Evolutionary conservation across 495 filamentous ascomycete species (phyloP).

Genomic region (Annulohypoxylon maeteangense): DNA sequence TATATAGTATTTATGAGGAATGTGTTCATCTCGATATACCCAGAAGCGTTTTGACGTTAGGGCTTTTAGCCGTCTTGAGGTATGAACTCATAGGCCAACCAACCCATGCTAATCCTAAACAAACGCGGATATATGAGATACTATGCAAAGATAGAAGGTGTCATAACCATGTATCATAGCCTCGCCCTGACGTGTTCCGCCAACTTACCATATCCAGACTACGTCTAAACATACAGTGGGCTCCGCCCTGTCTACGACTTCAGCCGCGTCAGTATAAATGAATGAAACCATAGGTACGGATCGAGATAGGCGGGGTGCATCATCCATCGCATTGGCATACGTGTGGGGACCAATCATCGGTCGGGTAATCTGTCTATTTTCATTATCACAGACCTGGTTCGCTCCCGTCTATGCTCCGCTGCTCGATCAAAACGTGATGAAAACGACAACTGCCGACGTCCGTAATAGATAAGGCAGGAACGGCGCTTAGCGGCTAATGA

Average conservation of each 20-base stretch:
- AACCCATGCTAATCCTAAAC: constrained; percentile 22
- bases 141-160: constrained; percentile 5
- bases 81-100: constrained; percentile 5
- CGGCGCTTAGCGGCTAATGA: constrained; percentile 25
- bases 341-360: constrained; percentile 33
- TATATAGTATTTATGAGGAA: neutral
- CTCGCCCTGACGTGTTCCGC: constrained; percentile 20
- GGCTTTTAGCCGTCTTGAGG: constrained; percentile 23
- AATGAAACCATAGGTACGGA: constrained; percentile 32
- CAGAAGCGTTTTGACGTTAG: neutral
- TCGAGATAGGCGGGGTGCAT: constrained; percentile 46
- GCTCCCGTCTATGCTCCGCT: constrained; percentile 25
- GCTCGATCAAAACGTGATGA: constrained; percentile 14
- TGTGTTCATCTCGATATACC: neutral
- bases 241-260: constrained; percentile 43
- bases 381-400: constrained; percentile 39
- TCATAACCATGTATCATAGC: constrained; percentile 3
- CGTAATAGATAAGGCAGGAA: constrained; percentile 21
- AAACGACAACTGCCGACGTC: constrained; percentile 36
- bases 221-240: constrained; percentile 13
- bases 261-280: constrained; percentile 43
- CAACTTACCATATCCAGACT: constrained; percentile 27
- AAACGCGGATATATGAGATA: constrained; percentile 11
- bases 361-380: constrained; percentile 35
- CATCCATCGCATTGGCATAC: constrained; percentile 39